These are phyloP conservation scores for Hepatocystis sp. DNA, from an alignment of 169 alveolate species.

Conservation along the genomic window DNA sequence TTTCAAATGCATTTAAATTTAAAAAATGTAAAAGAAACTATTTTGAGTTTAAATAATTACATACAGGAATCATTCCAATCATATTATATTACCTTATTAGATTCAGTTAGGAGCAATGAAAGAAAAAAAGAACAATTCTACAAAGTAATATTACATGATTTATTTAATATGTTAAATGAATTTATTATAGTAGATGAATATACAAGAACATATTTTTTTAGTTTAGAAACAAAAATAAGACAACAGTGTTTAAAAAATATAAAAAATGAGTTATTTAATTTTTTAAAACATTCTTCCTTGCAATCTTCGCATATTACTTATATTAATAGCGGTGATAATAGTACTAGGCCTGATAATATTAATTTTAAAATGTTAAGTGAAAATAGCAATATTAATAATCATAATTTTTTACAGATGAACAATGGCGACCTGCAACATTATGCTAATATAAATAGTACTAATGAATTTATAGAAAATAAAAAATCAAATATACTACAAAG, in stretches of 20 bases:
- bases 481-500: constrained; percentile 19
- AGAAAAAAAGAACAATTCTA: constrained; percentile 51
- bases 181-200: constrained; percentile 72
- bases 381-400: no score
- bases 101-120: constrained; percentile 19
- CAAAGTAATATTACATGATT: constrained; percentile 42
- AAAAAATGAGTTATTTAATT: constrained; percentile 54
- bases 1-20: constrained; percentile 37
- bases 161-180: constrained; percentile 51
- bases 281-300: no score
- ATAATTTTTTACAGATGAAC: no score
- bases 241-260: constrained; percentile 55
- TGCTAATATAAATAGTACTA: no score
- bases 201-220: constrained; percentile 45
- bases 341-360: no score
- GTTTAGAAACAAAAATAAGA: constrained; percentile 57
- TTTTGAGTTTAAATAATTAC: constrained; percentile 36
- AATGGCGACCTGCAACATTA: no score
- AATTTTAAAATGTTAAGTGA: no score
- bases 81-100: constrained; percentile 15
- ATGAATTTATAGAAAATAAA: no score
- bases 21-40: constrained; percentile 32
- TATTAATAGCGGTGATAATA: background rate
- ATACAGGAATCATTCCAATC: constrained; percentile 14
- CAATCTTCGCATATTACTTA: no score